phyloP scores from a whole-genome alignment of 257 asterid genomes.

The Ilex aquifolium region DNA sequence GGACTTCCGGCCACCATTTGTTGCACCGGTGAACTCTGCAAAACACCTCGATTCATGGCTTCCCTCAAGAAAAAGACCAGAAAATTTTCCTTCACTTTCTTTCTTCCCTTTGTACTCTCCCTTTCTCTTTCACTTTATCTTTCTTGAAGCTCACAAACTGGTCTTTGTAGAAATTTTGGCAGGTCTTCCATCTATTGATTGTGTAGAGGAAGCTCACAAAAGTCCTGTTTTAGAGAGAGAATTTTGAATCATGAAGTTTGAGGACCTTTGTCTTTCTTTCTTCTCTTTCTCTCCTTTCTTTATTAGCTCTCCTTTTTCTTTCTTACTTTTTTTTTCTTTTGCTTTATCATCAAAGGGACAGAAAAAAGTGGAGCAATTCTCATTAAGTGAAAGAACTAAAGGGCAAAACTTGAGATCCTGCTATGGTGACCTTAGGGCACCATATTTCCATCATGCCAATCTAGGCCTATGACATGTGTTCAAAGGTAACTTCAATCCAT shows the following conservation, averaged over 20 bases:
- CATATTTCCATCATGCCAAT: background rate
- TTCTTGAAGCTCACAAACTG: slow-evolving; percentile 30
- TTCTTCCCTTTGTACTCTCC: slow-evolving; percentile 17
- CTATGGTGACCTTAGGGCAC: background rate
- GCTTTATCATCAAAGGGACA: slow-evolving; percentile 32
- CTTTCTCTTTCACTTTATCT: slow-evolving; percentile 29
- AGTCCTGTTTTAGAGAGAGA: slow-evolving; percentile 13
- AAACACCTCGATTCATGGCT: slow-evolving; percentile 52
- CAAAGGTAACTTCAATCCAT: slow-evolving; percentile 1
- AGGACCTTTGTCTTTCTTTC: slow-evolving; percentile 34
- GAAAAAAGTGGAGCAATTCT: slow-evolving; percentile 33
- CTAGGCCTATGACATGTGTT: background rate
- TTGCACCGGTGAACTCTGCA: slow-evolving; percentile 54
- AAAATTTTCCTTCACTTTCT: slow-evolving; percentile 17
- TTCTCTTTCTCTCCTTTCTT: slow-evolving; percentile 30
- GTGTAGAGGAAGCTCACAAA: slow-evolving; percentile 28
- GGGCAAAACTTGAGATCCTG: background rate
- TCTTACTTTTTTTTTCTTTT: slow-evolving; percentile 27
- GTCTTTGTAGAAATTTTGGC: slow-evolving; percentile 44
- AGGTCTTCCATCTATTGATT: slow-evolving; percentile 46
- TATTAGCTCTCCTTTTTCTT: slow-evolving; percentile 18
- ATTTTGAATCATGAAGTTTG: slow-evolving; percentile 32
- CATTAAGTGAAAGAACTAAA: slow-evolving; percentile 24
- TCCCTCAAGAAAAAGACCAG: background rate
- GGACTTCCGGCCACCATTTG: slow-evolving; percentile 58